Evolutionary conservation across 768 basidiomycete species (phyloP).

Genomic region (Pleurotus cornucopiae): DNA sequence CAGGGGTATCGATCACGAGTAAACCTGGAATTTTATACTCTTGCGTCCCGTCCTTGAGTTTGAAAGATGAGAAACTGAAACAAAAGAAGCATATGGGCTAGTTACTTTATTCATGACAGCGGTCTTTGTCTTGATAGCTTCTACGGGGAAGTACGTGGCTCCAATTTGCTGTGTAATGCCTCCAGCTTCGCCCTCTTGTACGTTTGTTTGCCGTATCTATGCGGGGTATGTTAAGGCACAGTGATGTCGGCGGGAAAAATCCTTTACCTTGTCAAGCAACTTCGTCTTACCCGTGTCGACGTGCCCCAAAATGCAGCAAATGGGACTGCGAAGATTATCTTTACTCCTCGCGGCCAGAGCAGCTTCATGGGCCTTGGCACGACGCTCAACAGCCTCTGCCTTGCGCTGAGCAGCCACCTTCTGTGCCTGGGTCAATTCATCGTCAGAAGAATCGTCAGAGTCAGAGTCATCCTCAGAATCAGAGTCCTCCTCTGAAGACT

Average conservation of each 20-base stretch:
- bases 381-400: constrained; percentile 79
- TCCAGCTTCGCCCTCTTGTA: constrained; percentile 98
- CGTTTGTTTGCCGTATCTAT: constrained; percentile 98
- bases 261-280: constrained; percentile 84
- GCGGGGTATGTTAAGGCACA: background rate
- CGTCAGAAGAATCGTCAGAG: constrained; percentile 45
- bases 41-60: constrained; percentile 61
- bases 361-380: constrained; percentile 74
- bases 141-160: constrained; percentile 97
- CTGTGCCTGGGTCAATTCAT: constrained; percentile 66
- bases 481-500: constrained; percentile 29
- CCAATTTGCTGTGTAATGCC: constrained; percentile 99
- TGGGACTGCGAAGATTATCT: constrained; percentile 91
- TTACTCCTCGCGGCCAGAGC: constrained; percentile 84
- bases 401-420: constrained; percentile 67
- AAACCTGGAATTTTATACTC: constrained; percentile 98
- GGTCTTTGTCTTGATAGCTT: constrained; percentile 92
- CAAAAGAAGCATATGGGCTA: background rate
- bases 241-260: background rate
- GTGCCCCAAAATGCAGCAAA: constrained; percentile 98
- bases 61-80: constrained; percentile 2
- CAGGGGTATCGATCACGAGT: constrained; percentile 95
- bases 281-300: constrained; percentile 99
- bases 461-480: constrained; percentile 40
- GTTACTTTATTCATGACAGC: constrained; percentile 83